Conservation (phyloP, 129 eudicot genomes). For the Erigeron canadensis region DNA sequence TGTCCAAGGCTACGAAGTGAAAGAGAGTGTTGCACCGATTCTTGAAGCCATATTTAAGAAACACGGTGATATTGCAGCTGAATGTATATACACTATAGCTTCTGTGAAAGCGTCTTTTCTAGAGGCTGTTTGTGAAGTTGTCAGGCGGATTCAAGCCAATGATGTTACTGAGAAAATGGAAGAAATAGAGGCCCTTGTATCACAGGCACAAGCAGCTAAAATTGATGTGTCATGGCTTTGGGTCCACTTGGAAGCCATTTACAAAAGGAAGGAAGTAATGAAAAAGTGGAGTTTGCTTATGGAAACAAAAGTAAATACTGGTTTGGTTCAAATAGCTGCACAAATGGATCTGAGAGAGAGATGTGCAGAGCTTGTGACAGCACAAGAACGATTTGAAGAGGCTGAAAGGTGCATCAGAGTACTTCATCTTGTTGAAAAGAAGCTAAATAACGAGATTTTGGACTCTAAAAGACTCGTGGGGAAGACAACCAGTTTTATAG, state of each 20-base stretch:
- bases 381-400: neutral
- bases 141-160: conserved; percentile 19
- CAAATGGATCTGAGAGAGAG: too few species aligned
- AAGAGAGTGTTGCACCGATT: conserved; percentile 27
- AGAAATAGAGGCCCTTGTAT: conserved; percentile 15
- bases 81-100: conserved; percentile 18
- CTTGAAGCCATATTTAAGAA: conserved; percentile 21
- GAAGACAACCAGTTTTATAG: too few species aligned
- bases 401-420: neutral
- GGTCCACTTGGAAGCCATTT: neutral
- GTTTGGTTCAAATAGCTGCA: neutral
- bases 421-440: conserved; percentile 4
- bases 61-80: conserved; percentile 30
- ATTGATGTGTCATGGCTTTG: conserved; percentile 35
- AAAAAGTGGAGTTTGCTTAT: neutral
- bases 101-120: conserved; percentile 22
- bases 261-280: neutral
- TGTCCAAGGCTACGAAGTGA: conserved; percentile 40
- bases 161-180: conserved; percentile 3
- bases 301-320: neutral
- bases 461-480: neutral
- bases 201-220: conserved; percentile 27
- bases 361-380: too few species aligned
- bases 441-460: neutral
- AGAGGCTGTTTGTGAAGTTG: conserved; percentile 24